A percentile compares a stretch with the other conserved stretches of the same genome.
Conservation (phyloP, 805 yeast species). For the Schizosaccharomyces cryophilus region DNA sequence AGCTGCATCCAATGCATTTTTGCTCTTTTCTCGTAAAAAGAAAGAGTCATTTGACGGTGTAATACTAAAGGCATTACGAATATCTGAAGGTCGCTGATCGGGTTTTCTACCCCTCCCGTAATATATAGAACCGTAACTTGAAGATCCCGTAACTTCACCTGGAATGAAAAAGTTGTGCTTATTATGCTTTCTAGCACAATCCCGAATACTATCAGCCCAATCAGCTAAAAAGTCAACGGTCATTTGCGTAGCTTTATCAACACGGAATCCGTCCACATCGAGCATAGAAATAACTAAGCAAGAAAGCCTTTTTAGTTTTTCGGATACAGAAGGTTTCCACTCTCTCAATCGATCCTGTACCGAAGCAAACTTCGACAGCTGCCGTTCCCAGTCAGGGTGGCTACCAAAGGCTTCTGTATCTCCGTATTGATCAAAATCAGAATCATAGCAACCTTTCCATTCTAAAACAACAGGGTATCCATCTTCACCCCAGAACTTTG, state of each 20-base stretch:
- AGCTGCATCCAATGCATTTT: not conserved
- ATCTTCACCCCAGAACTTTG: constrained; percentile 1
- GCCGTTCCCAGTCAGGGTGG: constrained; percentile 1
- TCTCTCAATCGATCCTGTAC: constrained; percentile 2
- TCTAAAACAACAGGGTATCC: not conserved
- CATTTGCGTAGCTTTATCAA: constrained; percentile 3
- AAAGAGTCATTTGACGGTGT: not conserved
- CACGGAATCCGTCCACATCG: constrained; percentile 1
- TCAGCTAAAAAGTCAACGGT: not conserved
- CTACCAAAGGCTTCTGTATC: constrained; percentile 2
- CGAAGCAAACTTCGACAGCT: constrained; percentile 1
- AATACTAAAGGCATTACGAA: not conserved
- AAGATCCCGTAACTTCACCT: constrained; percentile 1
- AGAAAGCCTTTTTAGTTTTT: not conserved
- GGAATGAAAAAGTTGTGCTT: not conserved
- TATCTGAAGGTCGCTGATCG: not conserved
- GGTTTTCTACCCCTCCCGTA: constrained; percentile 1
- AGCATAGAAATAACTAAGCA: constrained; percentile 1
- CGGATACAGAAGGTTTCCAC: not conserved
- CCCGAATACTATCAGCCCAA: not conserved
- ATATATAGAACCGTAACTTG: not conserved
- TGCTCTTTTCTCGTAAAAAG: not conserved
- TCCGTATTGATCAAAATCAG: constrained; percentile 1
- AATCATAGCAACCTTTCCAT: constrained; percentile 1
- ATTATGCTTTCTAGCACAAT: not conserved